Base-by-base conservation (phyloP, 169 alveolate species). In the Cryptosporidium parvum region DNA sequence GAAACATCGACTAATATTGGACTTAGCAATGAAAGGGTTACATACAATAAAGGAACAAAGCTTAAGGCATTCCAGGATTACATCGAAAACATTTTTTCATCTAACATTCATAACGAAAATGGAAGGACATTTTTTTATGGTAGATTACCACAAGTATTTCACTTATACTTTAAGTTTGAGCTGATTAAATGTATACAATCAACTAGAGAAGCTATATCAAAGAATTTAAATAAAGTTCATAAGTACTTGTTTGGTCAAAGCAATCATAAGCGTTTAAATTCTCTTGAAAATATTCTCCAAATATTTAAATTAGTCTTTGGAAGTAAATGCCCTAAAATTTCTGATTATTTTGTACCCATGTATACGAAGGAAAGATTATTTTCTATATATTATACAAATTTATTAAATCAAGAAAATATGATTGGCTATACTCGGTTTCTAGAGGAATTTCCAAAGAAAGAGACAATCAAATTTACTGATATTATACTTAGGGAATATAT, bases 261-360 rank as follows among this genome's bases (percentile, higher is more conserved):
- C 16, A 23, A 72, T n/a, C 3, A 31, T 18, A 9, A 33, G 16
- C 29, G 2, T 45, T 21, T 44, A 29, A 48, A 52, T 31, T 42
- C 53, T 18, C 29, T 51, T 48, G 1, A 6, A 1, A 69, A 72
- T n/a, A 72, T 52, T 56, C 52, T 72, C 23, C 35, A 33, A 31
- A 14, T 72, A 21, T 72, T 52, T 33, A 72, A 72, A 72, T 16
- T 72, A 52, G 52, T 52, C 12, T 72, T 26, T 72, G 85, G 85
- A 16, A 21, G 51, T 33, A 53, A 72, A 21, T 48, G 70, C 23
- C 70, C 85, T 26, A 72, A 31, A n/a, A 16, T 51, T 44, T 33
- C 7, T 0, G 85, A 72, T 5, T 72, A 72, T 23, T 70, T 70
- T 53, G 58, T 48, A 3, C 85, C 67, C n/a, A 72, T 52, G 48